Base-by-base conservation (phyloP, 352 stramenopile genomes). In the Plasmopara halstedii region DNA sequence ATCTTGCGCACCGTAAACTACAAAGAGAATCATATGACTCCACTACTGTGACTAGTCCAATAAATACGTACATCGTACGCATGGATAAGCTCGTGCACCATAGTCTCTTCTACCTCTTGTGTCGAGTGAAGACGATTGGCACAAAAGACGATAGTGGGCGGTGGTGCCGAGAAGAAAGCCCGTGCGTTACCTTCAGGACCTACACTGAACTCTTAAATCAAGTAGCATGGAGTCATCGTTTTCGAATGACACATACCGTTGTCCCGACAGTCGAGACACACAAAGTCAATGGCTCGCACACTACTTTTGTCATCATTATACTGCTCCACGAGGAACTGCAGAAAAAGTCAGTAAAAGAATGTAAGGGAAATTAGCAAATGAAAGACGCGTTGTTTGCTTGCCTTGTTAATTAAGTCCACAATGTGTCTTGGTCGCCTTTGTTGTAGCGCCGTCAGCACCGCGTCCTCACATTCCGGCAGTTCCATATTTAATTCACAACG, bases 41-140 rank as follows among this genome's bases (percentile, higher is more conserved):
- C n/a, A n/a, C n/a, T n/a, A n/a, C n/a, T n/a, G n/a, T n/a, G n/a
- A n/a, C n/a, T n/a, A n/a, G 22, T n/a, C 10, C 26, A 42, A 40
- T 35, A 35, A 17, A 14, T 15, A 63, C 71, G 23, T 58, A 91
- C 80, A 33, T 91, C 80, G 50, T 89, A 91, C 25, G 80, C 77
- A 55, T 91, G 80, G 44, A 91, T 85, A 48, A 91, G 75, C 46
- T 91, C 80, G 46, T 91, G 80, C 21, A 91, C 77, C 61, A 91
- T 81, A 3, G 79, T 85, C 43, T 91, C 80, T 48, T 88, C 72
- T 20, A 91, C 77, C 48, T 91, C 80, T 3, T 66, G 64, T 2
- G 58, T 48, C 19, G 80, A 89, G 46, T 85, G 69, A 31, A 91
- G 53, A 8, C 80, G 70, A 40, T 91, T 91, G 27, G 80, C 80